Base-by-base conservation (phyloP, 1,284 basidiomycete species). In the Testicularia cyperi region DNA sequence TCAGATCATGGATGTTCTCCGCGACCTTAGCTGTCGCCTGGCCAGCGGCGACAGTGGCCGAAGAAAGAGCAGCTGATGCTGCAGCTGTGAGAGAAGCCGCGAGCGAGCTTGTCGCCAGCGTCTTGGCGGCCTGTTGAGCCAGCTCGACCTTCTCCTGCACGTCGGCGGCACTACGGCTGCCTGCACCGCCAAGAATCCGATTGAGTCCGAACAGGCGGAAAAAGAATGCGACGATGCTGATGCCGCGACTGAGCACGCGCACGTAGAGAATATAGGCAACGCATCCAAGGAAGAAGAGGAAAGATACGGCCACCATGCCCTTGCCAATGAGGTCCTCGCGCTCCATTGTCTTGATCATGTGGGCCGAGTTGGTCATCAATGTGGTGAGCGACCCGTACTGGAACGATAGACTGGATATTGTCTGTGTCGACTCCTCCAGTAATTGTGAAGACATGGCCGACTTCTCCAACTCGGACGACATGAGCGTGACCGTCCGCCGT, bases 321-420 rank as follows among this genome's bases (percentile, higher is more conserved):
- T 60, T 53, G 25, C 74, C 73, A 18, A 56, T 49, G 28, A 72
- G 40, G 48, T 76, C 74, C 12, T 65, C 64, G 5, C 72, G 41
- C 48, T 76, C 72, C 72, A 76, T 74, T 29, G 69, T 68, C 35
- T 58, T 60, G 53, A 76, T 70, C 30, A 76, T 44, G 12, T 56
- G 43, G 9, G 48, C 55, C n/a, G 71, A 74, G 31, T 69, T 66
- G 15, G 47, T 41, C 49, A 76, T 55, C 21, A 76, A 44, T 10
- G 65, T 55, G 20, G 46, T 43, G 24, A 76, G 67, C 12, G 67
- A 67, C 5, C 60, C 61, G 44, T 76, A 76, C 40, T 70, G 52
- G n/a, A 60, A 33, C 13, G 58, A 57, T 12, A 74, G 48, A 13
- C 57, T 51, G 8, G 56, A 43, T 24, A 76, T 45, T 5, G 70